Conservation (phyloP, 2,329 filamentous ascomycete species). For the Penicillium capsulatum region DNA sequence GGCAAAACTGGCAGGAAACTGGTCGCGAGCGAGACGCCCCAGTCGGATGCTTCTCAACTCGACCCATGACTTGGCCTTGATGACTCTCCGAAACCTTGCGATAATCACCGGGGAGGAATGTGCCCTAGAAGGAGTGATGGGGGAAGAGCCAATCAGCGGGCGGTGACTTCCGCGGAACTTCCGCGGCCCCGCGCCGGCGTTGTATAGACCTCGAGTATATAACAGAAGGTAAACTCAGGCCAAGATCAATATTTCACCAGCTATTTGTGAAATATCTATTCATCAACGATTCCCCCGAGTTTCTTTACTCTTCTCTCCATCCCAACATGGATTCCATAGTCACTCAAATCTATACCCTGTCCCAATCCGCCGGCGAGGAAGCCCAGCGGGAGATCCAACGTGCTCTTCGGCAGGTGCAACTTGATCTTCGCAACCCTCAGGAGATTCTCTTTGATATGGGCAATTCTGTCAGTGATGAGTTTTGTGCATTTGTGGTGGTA, state of each 20-base stretch:
- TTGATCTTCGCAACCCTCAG: constrained; percentile 17
- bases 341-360: constrained; percentile 17
- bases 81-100: constrained; percentile 1
- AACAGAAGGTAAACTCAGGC: no score
- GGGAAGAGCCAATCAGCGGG: constrained; percentile 9
- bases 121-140: not conserved
- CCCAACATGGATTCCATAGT: constrained; percentile 18
- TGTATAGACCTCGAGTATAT: constrained; percentile 1
- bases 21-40: constrained; percentile 21
- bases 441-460: constrained; percentile 16
- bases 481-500: not conserved
- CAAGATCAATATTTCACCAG: no score
- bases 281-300: no score
- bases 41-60: constrained; percentile 10
- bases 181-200: constrained; percentile 9
- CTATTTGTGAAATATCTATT: no score
- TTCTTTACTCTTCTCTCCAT: not conserved
- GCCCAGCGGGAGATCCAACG: constrained; percentile 17
- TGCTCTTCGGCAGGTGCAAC: constrained; percentile 11
- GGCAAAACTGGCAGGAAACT: constrained; percentile 36
- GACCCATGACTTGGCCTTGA: constrained; percentile 6
- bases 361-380: constrained; percentile 16
- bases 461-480: constrained; percentile 14
- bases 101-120: constrained; percentile 1
- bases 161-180: constrained; percentile 12